These are phyloP conservation scores for Collybiopsis luxurians DNA, from an alignment of 768 basidiomycete genomes.

Conservation along the genomic window DNA sequence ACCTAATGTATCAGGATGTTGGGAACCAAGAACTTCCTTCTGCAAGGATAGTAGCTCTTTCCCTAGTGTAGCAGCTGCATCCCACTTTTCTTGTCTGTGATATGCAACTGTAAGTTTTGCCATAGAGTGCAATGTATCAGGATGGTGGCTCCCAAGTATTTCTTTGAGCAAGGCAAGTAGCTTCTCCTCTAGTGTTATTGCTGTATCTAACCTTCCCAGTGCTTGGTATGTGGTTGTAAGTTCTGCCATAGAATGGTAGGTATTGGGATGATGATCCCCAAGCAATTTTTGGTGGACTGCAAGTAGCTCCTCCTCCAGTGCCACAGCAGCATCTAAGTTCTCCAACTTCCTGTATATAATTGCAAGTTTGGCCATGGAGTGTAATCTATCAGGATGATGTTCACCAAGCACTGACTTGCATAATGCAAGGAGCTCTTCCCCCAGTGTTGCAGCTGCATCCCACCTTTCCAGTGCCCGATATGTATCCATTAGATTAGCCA, in stretches of 20 bases:
- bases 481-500: too few relatives aligned
- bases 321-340: constrained; percentile 2
- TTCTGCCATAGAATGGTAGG: constrained; percentile 2
- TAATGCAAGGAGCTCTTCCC: too few relatives aligned
- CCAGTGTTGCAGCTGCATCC: too few relatives aligned
- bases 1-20: too few relatives aligned
- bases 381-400: constrained; percentile 7
- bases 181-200: not conserved
- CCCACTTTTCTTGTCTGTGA: not conserved
- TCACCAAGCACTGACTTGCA: not conserved
- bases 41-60: not conserved
- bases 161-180: not conserved
- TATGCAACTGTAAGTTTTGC: not conserved
- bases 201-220: not conserved
- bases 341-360: too few relatives aligned
- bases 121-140: not conserved
- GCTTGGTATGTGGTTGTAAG: constrained; percentile 4
- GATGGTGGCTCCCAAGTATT: not conserved
- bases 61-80: not conserved
- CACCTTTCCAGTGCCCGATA: too few relatives aligned
- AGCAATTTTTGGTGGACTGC: not conserved
- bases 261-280: constrained; percentile 10
- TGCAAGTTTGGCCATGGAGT: constrained; percentile 6
- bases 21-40: not conserved
- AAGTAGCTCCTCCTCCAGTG: not conserved